Evolutionary conservation across 208 protist genomes (phyloP), one percentile per base, ranked within the genome.

Genomic region (Leishmania braziliensis): DNA sequence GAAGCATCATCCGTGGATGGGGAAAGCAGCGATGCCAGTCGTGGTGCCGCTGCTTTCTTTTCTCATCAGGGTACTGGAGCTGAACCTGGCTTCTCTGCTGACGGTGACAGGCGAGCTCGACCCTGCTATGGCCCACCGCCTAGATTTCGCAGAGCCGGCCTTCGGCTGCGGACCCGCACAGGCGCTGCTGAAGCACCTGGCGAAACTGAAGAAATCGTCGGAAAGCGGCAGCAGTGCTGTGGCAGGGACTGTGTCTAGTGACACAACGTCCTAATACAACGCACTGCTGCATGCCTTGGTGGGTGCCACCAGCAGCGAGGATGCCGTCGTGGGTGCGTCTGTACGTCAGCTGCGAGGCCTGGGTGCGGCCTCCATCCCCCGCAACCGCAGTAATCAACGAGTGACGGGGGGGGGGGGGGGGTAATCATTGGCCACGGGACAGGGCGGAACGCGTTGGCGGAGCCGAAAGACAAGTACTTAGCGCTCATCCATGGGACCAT

Each of bases 401-500:
- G 14, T 60, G 36, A 46, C 43, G 4, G 43, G 43, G 43, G 39
- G 4, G 43, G 3, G 4, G 43, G 43, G 43, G 39, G 4, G 43
- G 3, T 46, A 46, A 46, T 46, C 43, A 46, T 46, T 46, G 43
- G 43, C 43, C 43, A 46, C 43, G 43, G 43, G 43, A 6, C 43
- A 46, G 43, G 3, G 43, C 43, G 43, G 43, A 46, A 6, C 43
- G 2, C 43, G 43, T 46, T 46, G 43, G 43, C 43, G 43, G 43
- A 46, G 43, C 43, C 43, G 54, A 81, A 77, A 46, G 71, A 73
- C 12, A 77, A 81, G 20, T 87, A 84, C 3, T 79, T 82, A n/a
- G 79, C 84, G 50, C 80, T 89, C 60, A 84, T 91, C 65, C 87
- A 93, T 75, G 83, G 86, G 14, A 87, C 87, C 9, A 77, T 93